Base-by-base conservation (phyloP, 2,329 filamentous ascomycete genomes). In the Cadophora sp. region DNA sequence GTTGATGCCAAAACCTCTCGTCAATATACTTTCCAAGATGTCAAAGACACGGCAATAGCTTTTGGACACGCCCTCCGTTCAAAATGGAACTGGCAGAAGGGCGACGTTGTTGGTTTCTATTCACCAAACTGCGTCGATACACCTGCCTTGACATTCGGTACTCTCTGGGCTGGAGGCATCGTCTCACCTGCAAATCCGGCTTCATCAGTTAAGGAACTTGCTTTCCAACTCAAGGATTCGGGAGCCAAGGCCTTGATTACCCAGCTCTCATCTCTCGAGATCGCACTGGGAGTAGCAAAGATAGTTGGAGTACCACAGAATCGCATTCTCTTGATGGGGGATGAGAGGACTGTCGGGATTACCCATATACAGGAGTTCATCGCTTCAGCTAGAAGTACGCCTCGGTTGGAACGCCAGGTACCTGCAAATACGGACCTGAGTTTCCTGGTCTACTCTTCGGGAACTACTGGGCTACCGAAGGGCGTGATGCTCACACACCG, bases 41-140 rank as follows among this genome's bases (percentile, higher is more conserved):
- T 92, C 62, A 89, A 86, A 73, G 81, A 83, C 66, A 82, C 86
- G n/a, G 90, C 92, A 1, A 79, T 87, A 36, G 84, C 87, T 22
- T 96, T 97, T 72, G 94, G 93, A 59, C 87, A 89, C 70, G 94
- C 92, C 1, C 84, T 97, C 20, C 88, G 88, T 74, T 85, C 89
- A 39, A 79, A 83, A 33, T 94, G 89, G 84, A 83, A 87, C 62
- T 97, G 93, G 90, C 83, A 87, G 71, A 93, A 91, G 76, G 90
- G 91, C 73, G 92, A 97, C 76, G 91, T 95, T 1, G 83, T 97
- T 24, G 90, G 86, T 14, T 83, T 97, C 64, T 97, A 91, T 82
- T 89, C 91, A 4, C 91, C 93, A 43, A 97, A 97, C 77, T 88
- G 85, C 77, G 89, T 97, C 75, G 94, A 97, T 78, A 93, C 90